Conservation (phyloP, 768 basidiomycete species). For the Mycena rosella region DNA sequence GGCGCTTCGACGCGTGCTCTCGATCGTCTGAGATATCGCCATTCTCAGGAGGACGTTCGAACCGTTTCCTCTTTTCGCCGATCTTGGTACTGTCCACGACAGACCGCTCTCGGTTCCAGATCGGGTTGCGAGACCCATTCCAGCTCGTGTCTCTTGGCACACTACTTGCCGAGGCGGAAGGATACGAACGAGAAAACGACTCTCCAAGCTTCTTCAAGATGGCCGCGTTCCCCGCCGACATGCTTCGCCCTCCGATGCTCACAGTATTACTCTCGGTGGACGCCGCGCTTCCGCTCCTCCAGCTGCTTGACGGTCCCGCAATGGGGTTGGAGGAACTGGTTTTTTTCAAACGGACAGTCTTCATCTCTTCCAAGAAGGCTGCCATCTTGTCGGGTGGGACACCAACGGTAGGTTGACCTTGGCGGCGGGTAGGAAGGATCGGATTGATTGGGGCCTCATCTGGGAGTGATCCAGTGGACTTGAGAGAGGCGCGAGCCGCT, state of each 20-base stretch:
- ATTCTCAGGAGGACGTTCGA: conserved; percentile 16
- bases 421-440: conserved; percentile 52
- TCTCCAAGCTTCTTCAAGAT: conserved; percentile 38
- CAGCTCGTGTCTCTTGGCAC: conserved; percentile 19
- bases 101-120: conserved; percentile 21
- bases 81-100: conserved; percentile 20
- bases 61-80: conserved; percentile 49
- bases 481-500: conserved; percentile 75
- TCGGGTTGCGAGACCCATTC: conserved; percentile 10
- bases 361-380: conserved; percentile 84
- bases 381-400: conserved; percentile 87
- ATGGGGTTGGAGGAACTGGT: conserved; percentile 50
- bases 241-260: conserved; percentile 21
- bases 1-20: conserved; percentile 33
- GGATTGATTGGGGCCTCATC: conserved; percentile 78
- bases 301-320: conserved; percentile 13
- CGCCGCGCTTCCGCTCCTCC: conserved; percentile 19
- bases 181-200: conserved; percentile 23
- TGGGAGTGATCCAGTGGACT: conserved; percentile 62
- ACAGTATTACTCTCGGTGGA: conserved; percentile 25
- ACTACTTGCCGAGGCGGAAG: conserved; percentile 17
- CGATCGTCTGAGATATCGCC: conserved; percentile 11
- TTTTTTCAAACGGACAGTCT: conserved; percentile 76
- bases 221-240: conserved; percentile 32
- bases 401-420: conserved; percentile 77